phyloP scores from a whole-genome alignment of 2,329 filamentous ascomycete genomes.

The Penicillium sp. region DNA sequence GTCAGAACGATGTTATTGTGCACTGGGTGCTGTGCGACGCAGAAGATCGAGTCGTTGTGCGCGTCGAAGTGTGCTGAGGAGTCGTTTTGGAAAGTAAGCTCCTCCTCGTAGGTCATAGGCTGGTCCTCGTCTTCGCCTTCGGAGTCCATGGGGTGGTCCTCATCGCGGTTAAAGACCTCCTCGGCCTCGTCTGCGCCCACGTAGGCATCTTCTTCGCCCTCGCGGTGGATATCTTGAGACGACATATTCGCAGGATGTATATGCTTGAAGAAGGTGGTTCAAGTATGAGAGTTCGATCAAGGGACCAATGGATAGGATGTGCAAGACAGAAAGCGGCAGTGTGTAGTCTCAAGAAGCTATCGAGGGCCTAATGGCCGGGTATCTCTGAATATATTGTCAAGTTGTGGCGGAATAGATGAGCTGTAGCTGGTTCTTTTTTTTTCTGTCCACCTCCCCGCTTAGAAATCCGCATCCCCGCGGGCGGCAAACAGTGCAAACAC shows the following conservation, averaged over 20 bases:
- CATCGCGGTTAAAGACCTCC: slow-evolving; percentile 71
- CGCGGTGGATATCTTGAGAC: slow-evolving; percentile 42
- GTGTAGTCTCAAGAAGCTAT: background rate
- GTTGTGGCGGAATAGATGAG: slow-evolving; percentile 8
- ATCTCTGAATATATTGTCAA: slow-evolving; percentile 4
- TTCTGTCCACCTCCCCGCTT: slow-evolving; percentile 25
- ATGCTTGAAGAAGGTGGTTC: background rate
- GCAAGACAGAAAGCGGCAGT: background rate
- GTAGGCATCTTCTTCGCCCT: slow-evolving; percentile 69
- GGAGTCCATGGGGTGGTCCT: slow-evolving; percentile 76
- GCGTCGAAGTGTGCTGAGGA: slow-evolving; percentile 88
- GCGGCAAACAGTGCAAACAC: slow-evolving; percentile 26
- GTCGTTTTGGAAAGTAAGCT: slow-evolving; percentile 84
- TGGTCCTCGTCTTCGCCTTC: slow-evolving; percentile 62
- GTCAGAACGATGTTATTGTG: slow-evolving; percentile 79
- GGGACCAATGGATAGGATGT: background rate
- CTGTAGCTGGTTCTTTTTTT: slow-evolving; percentile 23
- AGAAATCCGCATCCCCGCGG: slow-evolving; percentile 30
- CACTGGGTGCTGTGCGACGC: slow-evolving; percentile 88
- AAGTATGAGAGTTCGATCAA: background rate
- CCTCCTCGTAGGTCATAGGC: slow-evolving; percentile 50
- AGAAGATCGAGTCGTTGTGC: slow-evolving; percentile 90
- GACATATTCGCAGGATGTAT: slow-evolving; percentile 31
- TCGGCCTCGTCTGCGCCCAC: slow-evolving; percentile 75
- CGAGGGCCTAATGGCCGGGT: background rate